A percentile compares a stretch with the other conserved stretches of the same genome.
These are phyloP conservation scores for Lyophyllum shimeji DNA, from an alignment of 768 basidiomycete species.

Conservation along the genomic window DNA sequence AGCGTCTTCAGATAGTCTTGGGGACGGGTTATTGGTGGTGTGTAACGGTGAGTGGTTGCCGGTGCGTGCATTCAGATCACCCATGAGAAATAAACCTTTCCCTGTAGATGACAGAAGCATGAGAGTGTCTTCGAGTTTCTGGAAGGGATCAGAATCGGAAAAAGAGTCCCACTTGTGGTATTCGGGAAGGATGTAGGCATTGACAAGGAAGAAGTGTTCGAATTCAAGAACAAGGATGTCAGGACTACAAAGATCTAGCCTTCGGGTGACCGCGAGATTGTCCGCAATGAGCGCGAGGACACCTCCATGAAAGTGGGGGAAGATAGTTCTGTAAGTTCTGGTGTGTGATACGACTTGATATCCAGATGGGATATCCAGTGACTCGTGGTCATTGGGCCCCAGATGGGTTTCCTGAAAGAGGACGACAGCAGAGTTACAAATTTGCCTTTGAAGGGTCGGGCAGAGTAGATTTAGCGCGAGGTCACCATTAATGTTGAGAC, in stretches of 20 bases:
- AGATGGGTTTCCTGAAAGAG: too few relatives aligned
- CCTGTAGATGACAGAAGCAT: background rate
- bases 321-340: background rate
- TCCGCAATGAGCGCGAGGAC: background rate
- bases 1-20: background rate
- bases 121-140: background rate
- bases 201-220: background rate
- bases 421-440: too few relatives aligned
- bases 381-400: too few relatives aligned
- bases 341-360: background rate
- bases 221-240: slow-evolving; percentile 3
- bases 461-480: too few relatives aligned
- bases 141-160: background rate
- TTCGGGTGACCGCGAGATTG: background rate
- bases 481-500: too few relatives aligned
- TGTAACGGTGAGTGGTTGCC: background rate
- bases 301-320: background rate
- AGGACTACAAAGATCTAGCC: background rate
- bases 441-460: too few relatives aligned
- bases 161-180: background rate
- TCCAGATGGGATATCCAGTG: background rate
- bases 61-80: slow-evolving; percentile 3
- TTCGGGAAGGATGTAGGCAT: background rate
- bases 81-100: background rate
- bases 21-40: too few relatives aligned